Percentiles rank a stretch among this genome's conserved stretches.
These are phyloP conservation scores for Bromus sterilis DNA, from an alignment of 176 grass and related monocot genomes.

Conservation along the genomic window DNA sequence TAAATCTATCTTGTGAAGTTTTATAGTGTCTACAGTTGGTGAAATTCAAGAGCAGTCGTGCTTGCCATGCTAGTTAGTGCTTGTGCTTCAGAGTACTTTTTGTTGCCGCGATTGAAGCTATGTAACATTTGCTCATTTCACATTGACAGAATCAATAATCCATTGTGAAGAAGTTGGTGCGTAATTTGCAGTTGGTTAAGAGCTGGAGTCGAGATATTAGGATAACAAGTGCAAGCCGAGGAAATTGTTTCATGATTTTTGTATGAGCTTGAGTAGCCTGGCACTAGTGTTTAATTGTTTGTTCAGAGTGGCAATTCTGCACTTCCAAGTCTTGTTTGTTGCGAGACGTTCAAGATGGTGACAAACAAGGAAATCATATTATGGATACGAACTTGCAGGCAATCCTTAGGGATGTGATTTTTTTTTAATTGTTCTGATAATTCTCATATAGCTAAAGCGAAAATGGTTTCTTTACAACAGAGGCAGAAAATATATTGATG, in stretches of 20 bases:
- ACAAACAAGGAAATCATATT: too few relatives aligned
- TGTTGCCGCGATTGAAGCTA: too few relatives aligned
- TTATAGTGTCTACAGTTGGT: conserved; percentile 18
- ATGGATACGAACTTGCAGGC: too few relatives aligned
- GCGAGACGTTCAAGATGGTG: too few relatives aligned
- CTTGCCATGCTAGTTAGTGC: conserved; percentile 9
- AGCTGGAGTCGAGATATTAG: not conserved
- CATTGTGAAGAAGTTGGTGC: not conserved
- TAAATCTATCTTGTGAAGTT: not conserved
- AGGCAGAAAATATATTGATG: too few relatives aligned
- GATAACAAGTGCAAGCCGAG: too few relatives aligned
- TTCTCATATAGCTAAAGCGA: too few relatives aligned
- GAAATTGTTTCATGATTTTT: not conserved
- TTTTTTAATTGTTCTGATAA: too few relatives aligned
- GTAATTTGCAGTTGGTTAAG: not conserved
- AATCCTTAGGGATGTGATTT: too few relatives aligned
- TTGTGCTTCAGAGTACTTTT: not conserved
- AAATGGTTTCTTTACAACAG: too few relatives aligned
- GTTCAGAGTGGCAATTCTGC: too few relatives aligned
- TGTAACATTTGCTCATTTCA: not conserved
- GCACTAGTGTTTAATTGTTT: not conserved
- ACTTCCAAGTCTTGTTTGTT: too few relatives aligned
- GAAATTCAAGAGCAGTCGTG: conserved; percentile 38
- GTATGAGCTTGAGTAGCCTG: not conserved
- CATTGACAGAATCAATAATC: not conserved